A percentile compares a stretch with the other conserved stretches of the same genome.
These are phyloP conservation scores for Pythium graminicola DNA, from an alignment of 352 stramenopile genomes.

Conservation along the genomic window DNA sequence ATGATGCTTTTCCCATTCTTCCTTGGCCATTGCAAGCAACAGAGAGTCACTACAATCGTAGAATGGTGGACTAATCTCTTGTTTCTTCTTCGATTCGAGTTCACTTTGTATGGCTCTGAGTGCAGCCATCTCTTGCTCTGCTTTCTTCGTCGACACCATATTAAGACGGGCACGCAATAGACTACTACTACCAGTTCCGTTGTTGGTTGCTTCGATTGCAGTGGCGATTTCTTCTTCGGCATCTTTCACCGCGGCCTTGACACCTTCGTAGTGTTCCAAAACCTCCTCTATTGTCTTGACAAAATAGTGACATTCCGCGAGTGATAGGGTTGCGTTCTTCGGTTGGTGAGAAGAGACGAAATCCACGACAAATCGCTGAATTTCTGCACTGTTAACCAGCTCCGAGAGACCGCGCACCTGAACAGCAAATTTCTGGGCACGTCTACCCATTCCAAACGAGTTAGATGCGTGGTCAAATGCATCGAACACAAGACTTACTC, in stretches of 20 bases:
- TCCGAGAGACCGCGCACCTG: conserved; percentile 42
- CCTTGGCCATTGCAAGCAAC: conserved; percentile 27
- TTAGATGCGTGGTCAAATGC: background rate
- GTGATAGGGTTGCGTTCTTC: conserved; percentile 24
- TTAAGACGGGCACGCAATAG: conserved; percentile 33
- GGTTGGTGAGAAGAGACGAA: conserved; percentile 32
- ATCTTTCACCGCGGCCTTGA: conserved; percentile 44
- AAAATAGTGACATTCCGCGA: conserved; percentile 46
- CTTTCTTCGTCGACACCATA: conserved; percentile 51
- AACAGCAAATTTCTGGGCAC: conserved; percentile 32
- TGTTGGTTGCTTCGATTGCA: conserved; percentile 21
- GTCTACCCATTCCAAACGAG: conserved; percentile 5
- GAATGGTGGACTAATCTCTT: conserved; percentile 20
- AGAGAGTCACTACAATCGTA: conserved; percentile 9
- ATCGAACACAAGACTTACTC: conserved; percentile 30
- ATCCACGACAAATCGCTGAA: conserved; percentile 58
- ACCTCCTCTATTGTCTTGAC: conserved; percentile 52
- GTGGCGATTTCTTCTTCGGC: conserved; percentile 55
- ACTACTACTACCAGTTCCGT: conserved; percentile 20
- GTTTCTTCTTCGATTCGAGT: conserved; percentile 23
- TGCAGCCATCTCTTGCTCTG: conserved; percentile 39
- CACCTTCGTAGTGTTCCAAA: conserved; percentile 33
- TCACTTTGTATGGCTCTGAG: conserved; percentile 37
- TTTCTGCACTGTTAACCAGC: conserved; percentile 30
- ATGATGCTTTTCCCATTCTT: conserved; percentile 66